Base-by-base conservation (phyloP, 1,284 basidiomycete genomes). In the Sporisorium scitamineum region DNA sequence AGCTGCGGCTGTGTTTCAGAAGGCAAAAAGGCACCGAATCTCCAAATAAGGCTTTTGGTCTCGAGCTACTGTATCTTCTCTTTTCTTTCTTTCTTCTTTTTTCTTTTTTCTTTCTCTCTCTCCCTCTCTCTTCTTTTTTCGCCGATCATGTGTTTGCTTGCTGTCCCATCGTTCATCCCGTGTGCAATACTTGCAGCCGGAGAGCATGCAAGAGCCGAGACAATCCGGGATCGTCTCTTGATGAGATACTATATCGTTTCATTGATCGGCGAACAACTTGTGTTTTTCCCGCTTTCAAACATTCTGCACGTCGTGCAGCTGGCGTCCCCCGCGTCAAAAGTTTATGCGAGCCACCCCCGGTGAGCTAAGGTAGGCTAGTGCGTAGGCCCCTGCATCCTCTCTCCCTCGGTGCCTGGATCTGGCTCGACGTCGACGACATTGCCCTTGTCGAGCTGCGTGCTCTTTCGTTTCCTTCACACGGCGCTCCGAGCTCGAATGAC, bases 231-330 rank as follows among this genome's bases (percentile, higher is more conserved):
- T 16, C 26, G 26, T 11, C 6, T 27, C n/a, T 26, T 48, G n/a
- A 3, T 20, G 18, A 42, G 9, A 20, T n/a, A n/a, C n/a, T n/a
- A n/a, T n/a, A n/a, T n/a, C n/a, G n/a, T 29, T 16, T 16, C 16
- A 16, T 18, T 27, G 7, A 31, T 50, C 48, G 48, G 48, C 48
- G 29, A 50, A 50, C 32, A 32, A 48, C 26, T 50, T 48, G 29
- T 31, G 5, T 47, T 47, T 47, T 47, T 29, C 26, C 26, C 26
- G 24, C 18, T 29, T 47, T 16, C 27, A 29, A 47, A 29, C 26
- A 29, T 29, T 47, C 45, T 45, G 45, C 45, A 47, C 24, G n/a
- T 27, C 9, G 7, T 45, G 45, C 45, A 47, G 45, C 13, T 27
- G 45, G 13, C 45, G 26, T n/a, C 34, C 45, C 45, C 47, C 16